phyloP scores from a whole-genome alignment of 495 filamentous ascomycete genomes.

The Hypoxylon subgilvum region DNA sequence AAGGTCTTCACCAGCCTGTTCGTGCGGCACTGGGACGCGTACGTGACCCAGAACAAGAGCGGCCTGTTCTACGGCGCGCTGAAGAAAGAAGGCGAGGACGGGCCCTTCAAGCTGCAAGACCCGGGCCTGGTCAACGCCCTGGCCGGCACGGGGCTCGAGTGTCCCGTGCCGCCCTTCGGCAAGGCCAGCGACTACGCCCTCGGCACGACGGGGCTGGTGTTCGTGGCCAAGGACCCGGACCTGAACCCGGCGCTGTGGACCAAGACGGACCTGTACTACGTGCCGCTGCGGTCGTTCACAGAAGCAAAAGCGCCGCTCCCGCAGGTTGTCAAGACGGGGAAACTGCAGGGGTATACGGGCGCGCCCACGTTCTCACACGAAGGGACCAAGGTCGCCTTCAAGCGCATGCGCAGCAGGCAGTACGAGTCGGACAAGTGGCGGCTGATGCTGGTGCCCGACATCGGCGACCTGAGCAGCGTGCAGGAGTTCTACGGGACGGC shows the following conservation, averaged over 20 bases:
- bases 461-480: conserved; percentile 64
- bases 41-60: conserved; percentile 69
- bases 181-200: conserved; percentile 64
- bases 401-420: conserved; percentile 76
- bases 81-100: conserved; percentile 49
- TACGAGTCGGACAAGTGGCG: conserved; percentile 91
- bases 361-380: conserved; percentile 78
- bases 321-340: conserved; percentile 54
- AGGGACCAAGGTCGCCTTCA: conserved; percentile 76
- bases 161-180: conserved; percentile 65
- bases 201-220: conserved; percentile 66
- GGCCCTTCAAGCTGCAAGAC: conserved; percentile 48
- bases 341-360: conserved; percentile 72
- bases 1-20: conserved; percentile 74
- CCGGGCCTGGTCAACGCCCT: conserved; percentile 63
- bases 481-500: conserved; percentile 67
- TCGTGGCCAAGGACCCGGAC: conserved; percentile 83
- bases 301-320: conserved; percentile 55
- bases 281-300: conserved; percentile 66
- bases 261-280: conserved; percentile 76
- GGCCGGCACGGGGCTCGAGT: conserved; percentile 61
- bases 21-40: conserved; percentile 79
- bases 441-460: conserved; percentile 67
- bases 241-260: conserved; percentile 81
- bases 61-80: conserved; percentile 76